These are phyloP conservation scores for Phaeosphaeriaceae sp. DNA, from an alignment of 2,329 filamentous ascomycete genomes.

Conservation along the genomic window DNA sequence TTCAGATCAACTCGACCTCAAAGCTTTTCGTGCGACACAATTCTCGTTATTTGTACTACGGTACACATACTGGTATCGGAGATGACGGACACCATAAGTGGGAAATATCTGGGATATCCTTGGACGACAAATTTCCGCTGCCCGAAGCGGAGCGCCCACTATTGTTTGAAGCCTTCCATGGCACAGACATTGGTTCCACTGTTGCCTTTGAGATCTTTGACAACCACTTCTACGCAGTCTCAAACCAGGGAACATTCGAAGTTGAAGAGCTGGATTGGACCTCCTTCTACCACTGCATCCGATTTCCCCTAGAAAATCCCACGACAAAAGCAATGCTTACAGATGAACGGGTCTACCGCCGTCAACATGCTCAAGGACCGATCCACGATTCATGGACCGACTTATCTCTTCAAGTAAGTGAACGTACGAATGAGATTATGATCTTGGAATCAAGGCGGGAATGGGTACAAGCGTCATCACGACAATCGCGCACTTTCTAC, in stretches of 20 bases:
- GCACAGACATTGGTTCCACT: constrained; percentile 70
- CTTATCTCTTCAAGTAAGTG: constrained; percentile 68
- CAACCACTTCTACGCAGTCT: constrained; percentile 72
- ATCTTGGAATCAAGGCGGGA: constrained; percentile 75
- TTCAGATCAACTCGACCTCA: constrained; percentile 44
- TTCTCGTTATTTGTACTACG: constrained; percentile 68
- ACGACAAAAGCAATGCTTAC: constrained; percentile 51
- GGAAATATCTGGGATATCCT: constrained; percentile 60
- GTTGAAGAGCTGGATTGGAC: constrained; percentile 71
- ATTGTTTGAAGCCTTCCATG: constrained; percentile 66
- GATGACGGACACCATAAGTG: constrained; percentile 68
- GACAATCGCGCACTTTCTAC: constrained; percentile 72
- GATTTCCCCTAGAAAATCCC: constrained; percentile 65
- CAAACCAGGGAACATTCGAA: constrained; percentile 70
- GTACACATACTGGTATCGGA: constrained; percentile 65
- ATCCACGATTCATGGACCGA: constrained; percentile 79
- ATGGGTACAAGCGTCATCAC: constrained; percentile 65
- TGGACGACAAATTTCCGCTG: constrained; percentile 50
- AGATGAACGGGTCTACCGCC: constrained; percentile 66
- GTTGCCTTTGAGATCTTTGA: constrained; percentile 77
- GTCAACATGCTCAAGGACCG: constrained; percentile 73
- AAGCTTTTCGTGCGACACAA: constrained; percentile 75
- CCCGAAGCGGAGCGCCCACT: constrained; percentile 55
- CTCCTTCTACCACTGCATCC: constrained; percentile 73
- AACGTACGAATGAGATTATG: constrained; percentile 64